Percentiles rank a stretch among this genome's conserved stretches.
phyloP scores from a whole-genome alignment of 2,329 filamentous ascomycete species.

The Talaromyces sp. region DNA sequence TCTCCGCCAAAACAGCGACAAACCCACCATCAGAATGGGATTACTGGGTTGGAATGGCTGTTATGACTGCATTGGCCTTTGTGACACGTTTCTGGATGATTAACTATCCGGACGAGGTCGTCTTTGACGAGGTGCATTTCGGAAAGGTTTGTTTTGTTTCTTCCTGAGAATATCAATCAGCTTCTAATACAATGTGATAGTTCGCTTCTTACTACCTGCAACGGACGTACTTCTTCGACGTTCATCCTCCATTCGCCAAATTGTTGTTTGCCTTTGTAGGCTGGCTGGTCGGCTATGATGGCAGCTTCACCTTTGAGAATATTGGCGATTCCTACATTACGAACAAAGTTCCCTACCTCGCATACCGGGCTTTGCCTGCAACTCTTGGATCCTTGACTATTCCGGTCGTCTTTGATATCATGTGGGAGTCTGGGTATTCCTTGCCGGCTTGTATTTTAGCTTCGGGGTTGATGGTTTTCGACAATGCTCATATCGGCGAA shows the following conservation, averaged over 20 bases:
- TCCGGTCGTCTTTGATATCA: constrained; percentile 90
- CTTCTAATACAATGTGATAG: constrained; percentile 23
- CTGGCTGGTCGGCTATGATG: constrained; percentile 96
- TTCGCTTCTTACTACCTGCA: constrained; percentile 73
- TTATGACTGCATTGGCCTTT: constrained; percentile 82
- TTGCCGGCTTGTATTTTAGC: constrained; percentile 86
- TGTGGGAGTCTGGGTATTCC: constrained; percentile 99
- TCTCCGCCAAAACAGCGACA: constrained; percentile 19
- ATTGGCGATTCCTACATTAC: constrained; percentile 97
- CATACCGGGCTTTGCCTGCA: constrained; percentile 88
- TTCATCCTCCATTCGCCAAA: constrained; percentile 96
- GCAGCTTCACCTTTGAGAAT: constrained; percentile 96
- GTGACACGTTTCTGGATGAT: constrained; percentile 94
- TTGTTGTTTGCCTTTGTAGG: constrained; percentile 95
- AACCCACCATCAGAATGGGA: constrained; percentile 62
- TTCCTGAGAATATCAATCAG: not conserved
- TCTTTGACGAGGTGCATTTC: constrained; percentile 99
- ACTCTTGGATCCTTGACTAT: constrained; percentile 88
- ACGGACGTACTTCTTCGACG: constrained; percentile 99
- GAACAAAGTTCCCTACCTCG: constrained; percentile 96
- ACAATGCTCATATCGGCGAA: constrained; percentile 97
- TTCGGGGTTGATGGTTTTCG: constrained; percentile 79
- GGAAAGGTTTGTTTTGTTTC: constrained; percentile 68
- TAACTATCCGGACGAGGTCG: constrained; percentile 89
- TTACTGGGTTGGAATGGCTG: constrained; percentile 69